phyloP scores from a whole-genome alignment of 495 filamentous ascomycete genomes.

The Tuber magnatum region DNA sequence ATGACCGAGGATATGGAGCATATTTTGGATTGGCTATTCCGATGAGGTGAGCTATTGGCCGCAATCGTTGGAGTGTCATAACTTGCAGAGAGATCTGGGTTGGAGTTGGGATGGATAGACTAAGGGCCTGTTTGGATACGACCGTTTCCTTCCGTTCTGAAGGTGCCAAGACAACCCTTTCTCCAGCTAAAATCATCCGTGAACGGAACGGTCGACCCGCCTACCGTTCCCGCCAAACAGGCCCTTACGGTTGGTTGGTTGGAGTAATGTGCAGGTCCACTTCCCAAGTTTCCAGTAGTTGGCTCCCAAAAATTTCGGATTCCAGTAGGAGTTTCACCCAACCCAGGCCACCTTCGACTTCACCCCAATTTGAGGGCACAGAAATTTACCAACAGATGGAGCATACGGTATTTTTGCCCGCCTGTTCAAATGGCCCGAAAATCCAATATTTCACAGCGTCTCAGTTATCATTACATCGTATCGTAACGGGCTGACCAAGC shows the following conservation, averaged over 20 bases:
- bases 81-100: neutral
- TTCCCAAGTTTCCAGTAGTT: too few relatives aligned
- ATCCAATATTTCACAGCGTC: neutral
- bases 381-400: neutral
- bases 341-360: neutral
- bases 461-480: neutral
- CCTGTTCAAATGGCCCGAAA: neutral
- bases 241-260: too few relatives aligned
- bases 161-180: too few relatives aligned
- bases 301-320: neutral
- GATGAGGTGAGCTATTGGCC: constrained; percentile 12
- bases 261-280: too few relatives aligned
- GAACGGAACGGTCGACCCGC: too few relatives aligned
- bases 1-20: neutral
- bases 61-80: constrained; percentile 24
- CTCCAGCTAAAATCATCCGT: too few relatives aligned
- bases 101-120: constrained; percentile 14
- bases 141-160: too few relatives aligned
- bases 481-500: too few relatives aligned
- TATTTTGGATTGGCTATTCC: neutral
- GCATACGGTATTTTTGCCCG: neutral
- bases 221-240: too few relatives aligned
- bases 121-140: too few relatives aligned
- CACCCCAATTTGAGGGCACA: neutral
- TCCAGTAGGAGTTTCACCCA: neutral